phyloP scores from a whole-genome alignment of 768 basidiomycete species.

The Trametes punicea region DNA sequence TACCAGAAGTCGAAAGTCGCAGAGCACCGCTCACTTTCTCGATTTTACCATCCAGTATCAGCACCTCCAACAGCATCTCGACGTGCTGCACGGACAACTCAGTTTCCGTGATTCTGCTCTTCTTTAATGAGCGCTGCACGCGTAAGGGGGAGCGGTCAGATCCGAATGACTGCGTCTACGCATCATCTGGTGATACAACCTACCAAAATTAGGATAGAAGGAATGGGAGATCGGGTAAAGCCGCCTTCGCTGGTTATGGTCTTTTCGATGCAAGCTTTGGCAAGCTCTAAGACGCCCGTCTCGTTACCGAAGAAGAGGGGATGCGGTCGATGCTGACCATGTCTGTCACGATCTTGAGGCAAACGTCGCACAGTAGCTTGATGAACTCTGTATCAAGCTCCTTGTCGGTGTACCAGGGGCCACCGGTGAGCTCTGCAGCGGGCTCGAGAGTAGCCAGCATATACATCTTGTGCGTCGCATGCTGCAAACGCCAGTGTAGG shows the following conservation, averaged over 20 bases:
- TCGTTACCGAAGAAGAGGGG: neutral
- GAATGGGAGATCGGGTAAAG: slow-evolving; percentile 74
- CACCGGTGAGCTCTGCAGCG: slow-evolving; percentile 87
- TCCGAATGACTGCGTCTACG: too few relatives aligned
- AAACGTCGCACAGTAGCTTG: slow-evolving; percentile 70
- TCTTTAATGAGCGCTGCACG: slow-evolving; percentile 67
- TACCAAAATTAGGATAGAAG: slow-evolving; percentile 60
- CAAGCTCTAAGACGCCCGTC: slow-evolving; percentile 57
- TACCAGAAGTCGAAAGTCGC: too few relatives aligned
- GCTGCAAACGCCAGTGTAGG: too few relatives aligned
- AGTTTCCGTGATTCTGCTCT: slow-evolving; percentile 75
- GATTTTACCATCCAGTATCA: slow-evolving; percentile 86
- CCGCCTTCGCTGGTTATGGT: slow-evolving; percentile 36
- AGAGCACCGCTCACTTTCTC: slow-evolving; percentile 57
- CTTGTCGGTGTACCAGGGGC: slow-evolving; percentile 96
- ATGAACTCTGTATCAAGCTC: slow-evolving; percentile 95
- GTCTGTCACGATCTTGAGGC: slow-evolving; percentile 72
- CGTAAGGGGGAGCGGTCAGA: too few relatives aligned
- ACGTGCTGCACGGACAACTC: slow-evolving; percentile 83
- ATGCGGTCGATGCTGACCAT: slow-evolving; percentile 43
- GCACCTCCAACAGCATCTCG: slow-evolving; percentile 84
- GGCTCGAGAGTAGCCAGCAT: slow-evolving; percentile 87
- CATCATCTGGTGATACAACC: too few relatives aligned
- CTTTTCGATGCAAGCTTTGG: slow-evolving; percentile 50
- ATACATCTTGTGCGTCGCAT: slow-evolving; percentile 91